Evolutionary conservation across 768 basidiomycete genomes (phyloP).

Genomic region (Leccinum subtestaceum): DNA sequence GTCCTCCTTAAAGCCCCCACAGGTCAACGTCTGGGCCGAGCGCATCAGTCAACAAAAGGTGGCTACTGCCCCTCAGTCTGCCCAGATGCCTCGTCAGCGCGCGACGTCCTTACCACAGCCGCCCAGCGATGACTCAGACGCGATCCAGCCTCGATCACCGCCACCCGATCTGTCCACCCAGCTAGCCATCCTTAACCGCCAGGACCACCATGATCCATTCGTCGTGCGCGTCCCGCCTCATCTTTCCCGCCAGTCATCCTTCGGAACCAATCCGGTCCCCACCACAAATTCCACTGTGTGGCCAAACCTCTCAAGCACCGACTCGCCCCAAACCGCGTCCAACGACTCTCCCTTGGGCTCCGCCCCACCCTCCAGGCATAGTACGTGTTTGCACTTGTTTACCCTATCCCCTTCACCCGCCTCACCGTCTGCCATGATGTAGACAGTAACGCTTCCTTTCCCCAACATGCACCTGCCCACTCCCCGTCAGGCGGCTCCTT

Average conservation of each 20-base stretch:
- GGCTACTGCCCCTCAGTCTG: conserved; percentile 11
- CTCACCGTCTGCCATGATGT: conserved; percentile 8
- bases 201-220: conserved; percentile 41
- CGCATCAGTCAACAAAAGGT: conserved; percentile 42
- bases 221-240: conserved; percentile 40
- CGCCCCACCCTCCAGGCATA: conserved; percentile 34
- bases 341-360: conserved; percentile 23
- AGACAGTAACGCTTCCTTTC: conserved; percentile 31
- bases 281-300: conserved; percentile 16
- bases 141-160: conserved; percentile 21
- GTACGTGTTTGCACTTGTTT: conserved; percentile 32
- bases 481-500: conserved; percentile 25
- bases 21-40: conserved; percentile 42
- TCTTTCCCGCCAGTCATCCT: conserved; percentile 30
- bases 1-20: conserved; percentile 19
- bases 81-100: conserved; percentile 16
- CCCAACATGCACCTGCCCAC: conserved; percentile 27
- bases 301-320: conserved; percentile 21
- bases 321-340: conserved; percentile 35
- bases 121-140: conserved; percentile 10
- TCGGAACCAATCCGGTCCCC: conserved; percentile 21
- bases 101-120: conserved; percentile 10
- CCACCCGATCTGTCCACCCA: conserved; percentile 13
- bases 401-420: not conserved
- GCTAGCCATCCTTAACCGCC: conserved; percentile 25